Conservation (phyloP, 257 asterid genomes). For the Rehmannia glutinosa region DNA sequence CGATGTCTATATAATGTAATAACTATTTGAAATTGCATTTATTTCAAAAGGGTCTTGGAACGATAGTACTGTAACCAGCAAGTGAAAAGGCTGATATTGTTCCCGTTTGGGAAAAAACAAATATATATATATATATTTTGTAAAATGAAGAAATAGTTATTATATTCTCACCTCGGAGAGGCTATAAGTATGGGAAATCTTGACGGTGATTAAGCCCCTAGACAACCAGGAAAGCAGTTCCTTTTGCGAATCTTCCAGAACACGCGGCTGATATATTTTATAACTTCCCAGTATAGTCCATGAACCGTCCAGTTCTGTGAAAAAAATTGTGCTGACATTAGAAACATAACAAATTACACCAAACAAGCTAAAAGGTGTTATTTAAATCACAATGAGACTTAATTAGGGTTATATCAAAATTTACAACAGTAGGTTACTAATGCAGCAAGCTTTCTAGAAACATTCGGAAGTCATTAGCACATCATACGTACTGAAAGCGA, state of each 20-base stretch:
- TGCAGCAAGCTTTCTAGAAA: neutral
- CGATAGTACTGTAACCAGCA: no score
- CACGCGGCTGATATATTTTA: conserved; percentile 52
- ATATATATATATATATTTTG: no score
- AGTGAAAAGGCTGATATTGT: no score
- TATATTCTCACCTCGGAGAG: conserved; percentile 58
- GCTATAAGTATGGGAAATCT: conserved; percentile 67
- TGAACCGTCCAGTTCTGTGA: conserved; percentile 92
- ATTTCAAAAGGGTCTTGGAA: no score
- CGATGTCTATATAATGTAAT: no score
- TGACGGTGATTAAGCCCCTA: conserved; percentile 59
- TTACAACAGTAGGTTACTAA: no score
- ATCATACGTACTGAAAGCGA: no score
- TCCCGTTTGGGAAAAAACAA: no score
- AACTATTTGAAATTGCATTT: no score
- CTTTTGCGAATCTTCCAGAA: conserved; percentile 72
- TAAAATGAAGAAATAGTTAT: neutral
- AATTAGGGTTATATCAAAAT: no score
- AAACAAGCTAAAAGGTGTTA: neutral
- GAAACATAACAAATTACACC: neutral
- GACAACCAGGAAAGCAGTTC: conserved; percentile 87
- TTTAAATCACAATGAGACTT: neutral
- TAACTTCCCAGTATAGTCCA: conserved; percentile 96
- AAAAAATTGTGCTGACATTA: neutral
- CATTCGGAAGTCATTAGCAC: neutral